These are phyloP conservation scores for Jasminum sambac DNA, from an alignment of 257 asterid species.

Conservation along the genomic window DNA sequence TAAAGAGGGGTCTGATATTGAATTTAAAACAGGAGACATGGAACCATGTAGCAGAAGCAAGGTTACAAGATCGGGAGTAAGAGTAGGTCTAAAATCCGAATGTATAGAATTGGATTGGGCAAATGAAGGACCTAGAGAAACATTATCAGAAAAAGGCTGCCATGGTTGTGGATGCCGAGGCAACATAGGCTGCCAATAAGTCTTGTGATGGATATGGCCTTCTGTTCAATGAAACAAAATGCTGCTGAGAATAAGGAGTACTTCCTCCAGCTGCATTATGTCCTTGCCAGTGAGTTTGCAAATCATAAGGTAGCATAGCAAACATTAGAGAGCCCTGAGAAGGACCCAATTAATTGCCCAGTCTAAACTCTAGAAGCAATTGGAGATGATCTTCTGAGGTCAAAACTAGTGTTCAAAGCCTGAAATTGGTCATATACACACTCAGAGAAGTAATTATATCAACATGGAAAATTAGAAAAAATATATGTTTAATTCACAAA, in stretches of 20 bases:
- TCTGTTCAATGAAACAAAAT: conserved; percentile 35
- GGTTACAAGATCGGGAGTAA: conserved; percentile 35
- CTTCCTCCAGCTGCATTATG: conserved; percentile 38
- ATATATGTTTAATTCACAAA: background rate
- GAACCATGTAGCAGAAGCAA: conserved; percentile 39
- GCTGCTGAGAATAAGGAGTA: conserved; percentile 35
- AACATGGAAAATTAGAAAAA: no score
- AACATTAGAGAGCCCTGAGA: conserved; percentile 30
- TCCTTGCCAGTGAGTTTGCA: conserved; percentile 45
- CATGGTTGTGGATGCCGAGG: conserved; percentile 27
- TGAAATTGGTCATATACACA: conserved; percentile 26
- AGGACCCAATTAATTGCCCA: conserved; percentile 42
- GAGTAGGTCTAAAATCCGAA: conserved; percentile 29
- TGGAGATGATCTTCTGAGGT: conserved; percentile 34
- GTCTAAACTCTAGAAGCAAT: conserved; percentile 43
- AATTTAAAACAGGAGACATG: conserved; percentile 37
- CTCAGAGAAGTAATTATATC: background rate
- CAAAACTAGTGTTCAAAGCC: conserved; percentile 39
- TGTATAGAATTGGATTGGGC: conserved; percentile 37
- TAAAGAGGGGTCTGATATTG: conserved; percentile 36
- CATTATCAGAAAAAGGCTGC: conserved; percentile 27
- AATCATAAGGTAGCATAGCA: conserved; percentile 40
- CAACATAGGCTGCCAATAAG: background rate
- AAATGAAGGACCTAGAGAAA: conserved; percentile 33
- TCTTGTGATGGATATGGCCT: conserved; percentile 33